Base-by-base conservation (phyloP, 257 asterid genomes). In the Fraxinus pennsylvanica region DNA sequence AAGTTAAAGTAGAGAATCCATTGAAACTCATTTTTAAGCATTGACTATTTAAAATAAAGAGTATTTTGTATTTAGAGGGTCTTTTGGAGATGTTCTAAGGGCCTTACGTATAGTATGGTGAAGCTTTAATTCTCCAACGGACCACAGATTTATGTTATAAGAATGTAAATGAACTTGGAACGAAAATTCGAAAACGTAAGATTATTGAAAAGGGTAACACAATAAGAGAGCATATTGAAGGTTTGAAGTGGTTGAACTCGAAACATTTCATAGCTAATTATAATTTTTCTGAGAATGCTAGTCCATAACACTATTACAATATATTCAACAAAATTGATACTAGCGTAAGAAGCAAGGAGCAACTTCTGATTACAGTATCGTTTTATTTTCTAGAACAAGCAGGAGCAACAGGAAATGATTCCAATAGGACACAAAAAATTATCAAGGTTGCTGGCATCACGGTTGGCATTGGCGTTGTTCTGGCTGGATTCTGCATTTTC, bases 361-460 rank as follows among this genome's bases (percentile, higher is more conserved):
- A 61, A 61, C 6, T 63, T 32, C 59, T 75, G 72, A 75, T 22
- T 69, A 10, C 21, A 45, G 36, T 17, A 36, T 14, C 22, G 14
- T 22, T 21, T 71, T 68, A 22, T 41, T 68, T 41, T 76, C 30
- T 81, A 89, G 92, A 73, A 38, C 74, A 50, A 75, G 75, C 84
- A 75, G 88, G 81, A 72, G 74, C 72, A 73, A 78, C 86, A 6
- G 80, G 78, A 73, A 75, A 83, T 43, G 45, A 76, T 36, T 86
- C 86, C 4, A 61, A 82, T 81, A 91, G 71, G 76, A 88, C 74
- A 0, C 74, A 54, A 39, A 32, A 36, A 74, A 80, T 68, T 76
- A 57, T 73, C 29, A 81, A 70, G 82, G 70, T 85, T 65, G 85
- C 74, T 61, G 90, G 91, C 66, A 83, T 88, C 45, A 39, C 80